These are phyloP conservation scores for Primulina huaijiensis DNA, from an alignment of 257 asterid genomes.

Conservation along the genomic window DNA sequence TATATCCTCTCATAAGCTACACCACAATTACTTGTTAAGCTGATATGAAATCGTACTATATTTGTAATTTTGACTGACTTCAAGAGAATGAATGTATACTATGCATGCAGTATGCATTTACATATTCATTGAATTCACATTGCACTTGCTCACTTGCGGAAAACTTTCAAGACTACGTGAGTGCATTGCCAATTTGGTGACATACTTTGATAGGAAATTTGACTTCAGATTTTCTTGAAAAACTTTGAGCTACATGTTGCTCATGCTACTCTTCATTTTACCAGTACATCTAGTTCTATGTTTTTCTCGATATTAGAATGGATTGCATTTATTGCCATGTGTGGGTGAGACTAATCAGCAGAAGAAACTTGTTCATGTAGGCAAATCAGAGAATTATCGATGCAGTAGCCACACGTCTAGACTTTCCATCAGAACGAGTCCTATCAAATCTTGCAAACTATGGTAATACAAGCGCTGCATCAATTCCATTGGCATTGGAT, in stretches of 20 bases:
- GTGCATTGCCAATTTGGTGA: background rate
- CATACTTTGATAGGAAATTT: constrained; percentile 23
- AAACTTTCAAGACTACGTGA: background rate
- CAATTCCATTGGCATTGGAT: constrained; percentile 91
- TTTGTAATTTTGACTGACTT: too few relatives aligned
- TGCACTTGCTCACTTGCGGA: background rate
- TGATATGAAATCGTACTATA: background rate
- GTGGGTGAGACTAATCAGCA: too few relatives aligned
- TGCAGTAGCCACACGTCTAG: constrained; percentile 78
- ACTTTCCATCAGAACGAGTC: constrained; percentile 70
- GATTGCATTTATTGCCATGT: background rate
- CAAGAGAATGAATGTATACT: too few relatives aligned
- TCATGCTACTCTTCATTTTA: background rate
- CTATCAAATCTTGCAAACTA: constrained; percentile 83
- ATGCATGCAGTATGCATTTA: background rate
- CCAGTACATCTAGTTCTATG: background rate
- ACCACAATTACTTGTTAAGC: background rate
- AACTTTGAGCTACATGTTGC: background rate
- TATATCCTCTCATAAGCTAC: background rate
- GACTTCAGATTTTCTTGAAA: background rate
- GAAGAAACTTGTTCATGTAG: constrained; percentile 36
- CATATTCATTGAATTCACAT: background rate
- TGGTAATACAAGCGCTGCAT: constrained; percentile 92
- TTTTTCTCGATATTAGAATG: background rate
- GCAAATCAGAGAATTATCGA: constrained; percentile 91